phyloP scores from a whole-genome alignment of 176 grass and related monocot species.

The Alloteropsis semialata region DNA sequence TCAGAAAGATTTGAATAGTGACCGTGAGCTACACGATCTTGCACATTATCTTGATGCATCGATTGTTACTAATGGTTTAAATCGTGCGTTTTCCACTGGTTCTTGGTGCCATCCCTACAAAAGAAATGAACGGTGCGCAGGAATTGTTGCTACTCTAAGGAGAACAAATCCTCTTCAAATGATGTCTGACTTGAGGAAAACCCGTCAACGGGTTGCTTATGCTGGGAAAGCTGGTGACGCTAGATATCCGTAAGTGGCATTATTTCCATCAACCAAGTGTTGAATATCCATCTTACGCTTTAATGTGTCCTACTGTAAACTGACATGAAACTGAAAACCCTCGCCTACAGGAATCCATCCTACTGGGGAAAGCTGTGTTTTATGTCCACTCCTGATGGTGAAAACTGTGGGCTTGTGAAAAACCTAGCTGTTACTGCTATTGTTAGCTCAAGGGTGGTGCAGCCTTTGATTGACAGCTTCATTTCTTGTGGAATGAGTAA shows the following conservation, averaged over 20 bases:
- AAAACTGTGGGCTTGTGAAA: conserved; percentile 96
- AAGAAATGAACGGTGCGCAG: conserved; percentile 66
- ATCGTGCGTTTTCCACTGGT: conserved; percentile 85
- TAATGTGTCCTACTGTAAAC: conserved; percentile 1
- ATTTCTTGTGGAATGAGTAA: conserved; percentile 83
- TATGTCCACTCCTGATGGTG: conserved; percentile 90
- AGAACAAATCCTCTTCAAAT: conserved; percentile 96
- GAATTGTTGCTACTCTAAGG: conserved; percentile 83
- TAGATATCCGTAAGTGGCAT: conserved; percentile 90
- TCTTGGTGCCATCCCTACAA: conserved; percentile 91
- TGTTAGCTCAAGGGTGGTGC: conserved; percentile 70
- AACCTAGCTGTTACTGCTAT: conserved; percentile 84
- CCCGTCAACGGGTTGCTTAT: conserved; percentile 86
- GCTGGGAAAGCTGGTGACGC: conserved; percentile 95
- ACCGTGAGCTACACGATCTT: conserved; percentile 62
- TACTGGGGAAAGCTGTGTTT: conserved; percentile 97
- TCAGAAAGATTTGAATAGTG: conserved; percentile 90
- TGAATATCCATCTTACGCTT: conserved; percentile 1
- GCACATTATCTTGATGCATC: conserved; percentile 68
- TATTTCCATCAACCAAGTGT: conserved; percentile 1
- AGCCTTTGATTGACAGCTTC: conserved; percentile 69
- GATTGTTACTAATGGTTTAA: conserved; percentile 88
- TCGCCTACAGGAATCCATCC: conserved; percentile 69
- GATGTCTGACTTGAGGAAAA: conserved; percentile 93
- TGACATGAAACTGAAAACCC: conserved; percentile 32